Evolutionary conservation across 129 eudicot genomes (phyloP).

Genomic region (Pseudognaphalium luteoalbum): DNA sequence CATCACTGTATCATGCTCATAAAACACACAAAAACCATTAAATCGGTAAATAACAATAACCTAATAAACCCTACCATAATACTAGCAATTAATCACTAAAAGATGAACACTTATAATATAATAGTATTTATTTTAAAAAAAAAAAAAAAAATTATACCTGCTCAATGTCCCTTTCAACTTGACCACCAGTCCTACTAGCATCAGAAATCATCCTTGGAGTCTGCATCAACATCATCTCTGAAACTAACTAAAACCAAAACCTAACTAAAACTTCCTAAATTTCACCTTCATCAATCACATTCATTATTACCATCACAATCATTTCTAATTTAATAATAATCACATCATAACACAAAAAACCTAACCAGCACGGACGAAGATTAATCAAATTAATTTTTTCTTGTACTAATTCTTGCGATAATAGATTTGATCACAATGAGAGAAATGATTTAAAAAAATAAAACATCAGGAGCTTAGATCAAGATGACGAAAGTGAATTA

Average conservation of each 20-base stretch:
- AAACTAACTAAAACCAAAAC: constrained; percentile 31
- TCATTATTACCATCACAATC: constrained; percentile 12
- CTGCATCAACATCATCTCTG: constrained; percentile 40
- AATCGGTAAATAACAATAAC: too few relatives aligned
- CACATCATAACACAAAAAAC: constrained; percentile 7
- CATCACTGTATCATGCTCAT: constrained; percentile 6
- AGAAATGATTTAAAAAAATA: background rate
- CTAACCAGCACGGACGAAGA: background rate
- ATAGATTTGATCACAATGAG: constrained; percentile 22
- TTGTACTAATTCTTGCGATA: background rate
- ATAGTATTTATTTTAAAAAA: background rate
- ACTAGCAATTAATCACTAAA: background rate
- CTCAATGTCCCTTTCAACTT: constrained; percentile 78
- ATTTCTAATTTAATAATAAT: background rate
- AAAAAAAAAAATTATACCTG: constrained; percentile 44
- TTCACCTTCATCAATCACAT: constrained; percentile 11
- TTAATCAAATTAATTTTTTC: constrained; percentile 7
- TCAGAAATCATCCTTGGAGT: constrained; percentile 69
- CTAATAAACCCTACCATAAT: background rate
- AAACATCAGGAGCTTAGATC: constrained; percentile 33
- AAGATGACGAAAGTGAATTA: constrained; percentile 21
- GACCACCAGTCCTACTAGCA: constrained; percentile 56
- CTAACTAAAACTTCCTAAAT: constrained; percentile 30
- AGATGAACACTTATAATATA: background rate
- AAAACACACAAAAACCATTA: constrained; percentile 2